phyloP scores from a whole-genome alignment of 352 stramenopile species.

The Blastocystis sp. region DNA sequence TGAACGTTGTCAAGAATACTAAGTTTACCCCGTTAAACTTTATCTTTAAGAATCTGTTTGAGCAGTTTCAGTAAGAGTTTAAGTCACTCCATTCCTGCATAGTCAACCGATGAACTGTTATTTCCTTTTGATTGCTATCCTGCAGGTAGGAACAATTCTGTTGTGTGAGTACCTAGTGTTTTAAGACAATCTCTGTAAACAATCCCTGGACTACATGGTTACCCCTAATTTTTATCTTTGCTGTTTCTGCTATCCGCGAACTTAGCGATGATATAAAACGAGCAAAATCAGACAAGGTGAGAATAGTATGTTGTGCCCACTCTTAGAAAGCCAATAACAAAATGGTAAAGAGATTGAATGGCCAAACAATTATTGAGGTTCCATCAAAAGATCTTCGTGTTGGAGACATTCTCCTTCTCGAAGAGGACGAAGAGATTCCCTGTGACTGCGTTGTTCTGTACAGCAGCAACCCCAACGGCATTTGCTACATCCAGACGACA shows the following conservation, averaged over 20 bases:
- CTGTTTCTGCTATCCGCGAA: slow-evolving; percentile 77
- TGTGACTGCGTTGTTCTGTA: slow-evolving; percentile 64
- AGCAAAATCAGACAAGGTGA: slow-evolving; percentile 74
- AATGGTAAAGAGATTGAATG: not conserved
- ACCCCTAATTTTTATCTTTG: slow-evolving; percentile 81
- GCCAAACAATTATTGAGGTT: not conserved
- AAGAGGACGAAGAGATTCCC: slow-evolving; percentile 64
- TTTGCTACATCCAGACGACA: slow-evolving; percentile 75
- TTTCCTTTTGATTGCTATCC: slow-evolving; percentile 81
- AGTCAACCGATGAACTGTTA: slow-evolving; percentile 83
- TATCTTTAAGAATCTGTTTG: slow-evolving; percentile 78
- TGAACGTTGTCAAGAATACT: slow-evolving; percentile 79
- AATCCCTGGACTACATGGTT: slow-evolving; percentile 76
- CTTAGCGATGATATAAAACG: slow-evolving; percentile 79
- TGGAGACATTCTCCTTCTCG: slow-evolving; percentile 58
- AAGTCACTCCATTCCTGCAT: slow-evolving; percentile 29
- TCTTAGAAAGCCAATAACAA: slow-evolving; percentile 42
- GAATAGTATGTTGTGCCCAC: slow-evolving; percentile 65
- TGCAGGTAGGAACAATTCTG: slow-evolving; percentile 68
- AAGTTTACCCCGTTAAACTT: slow-evolving; percentile 82
- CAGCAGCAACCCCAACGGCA: slow-evolving; percentile 61
- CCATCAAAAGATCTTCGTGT: not conserved
- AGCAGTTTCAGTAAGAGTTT: slow-evolving; percentile 71
- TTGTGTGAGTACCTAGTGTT: not conserved
- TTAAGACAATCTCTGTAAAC: slow-evolving; percentile 76